Evolutionary conservation across 2,329 filamentous ascomycete genomes (phyloP).

Genomic region (Ceratocystis alfenasii): DNA sequence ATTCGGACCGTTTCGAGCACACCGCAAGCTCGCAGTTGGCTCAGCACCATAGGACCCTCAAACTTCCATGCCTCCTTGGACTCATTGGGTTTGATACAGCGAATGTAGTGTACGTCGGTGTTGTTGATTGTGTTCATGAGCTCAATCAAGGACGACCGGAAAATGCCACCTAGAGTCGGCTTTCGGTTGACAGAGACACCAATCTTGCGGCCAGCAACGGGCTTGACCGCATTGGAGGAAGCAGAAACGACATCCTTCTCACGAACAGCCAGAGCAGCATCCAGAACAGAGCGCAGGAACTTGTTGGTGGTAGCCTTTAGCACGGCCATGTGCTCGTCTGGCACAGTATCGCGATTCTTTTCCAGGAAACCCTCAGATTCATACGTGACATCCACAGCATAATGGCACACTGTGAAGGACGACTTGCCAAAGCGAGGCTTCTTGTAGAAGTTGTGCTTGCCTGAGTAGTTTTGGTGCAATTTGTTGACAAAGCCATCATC

Average conservation of each 20-base stretch:
- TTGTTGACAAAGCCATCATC: constrained; percentile 96
- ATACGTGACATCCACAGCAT: constrained; percentile 94
- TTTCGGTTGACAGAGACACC: constrained; percentile 90
- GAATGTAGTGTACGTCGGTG: constrained; percentile 97
- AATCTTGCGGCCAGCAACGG: constrained; percentile 70
- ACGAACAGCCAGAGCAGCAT: constrained; percentile 71
- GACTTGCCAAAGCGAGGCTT: constrained; percentile 97
- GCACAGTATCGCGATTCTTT: constrained; percentile 97
- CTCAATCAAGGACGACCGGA: constrained; percentile 96
- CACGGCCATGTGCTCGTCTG: constrained; percentile 94
- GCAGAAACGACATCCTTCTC: constrained; percentile 70
- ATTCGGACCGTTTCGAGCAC: constrained; percentile 97
- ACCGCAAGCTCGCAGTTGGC: constrained; percentile 93
- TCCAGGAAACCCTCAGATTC: constrained; percentile 99
- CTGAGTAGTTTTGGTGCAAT: constrained; percentile 81
- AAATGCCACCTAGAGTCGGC: constrained; percentile 93
- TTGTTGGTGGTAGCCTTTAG: constrained; percentile 70
- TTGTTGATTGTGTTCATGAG: constrained; percentile 96
- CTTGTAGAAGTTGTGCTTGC: constrained; percentile 96
- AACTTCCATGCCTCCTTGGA: constrained; percentile 96
- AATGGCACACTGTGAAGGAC: constrained; percentile 95
- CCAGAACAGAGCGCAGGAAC: constrained; percentile 75
- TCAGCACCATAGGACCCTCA: constrained; percentile 96
- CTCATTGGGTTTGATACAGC: constrained; percentile 98
- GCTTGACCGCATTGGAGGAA: constrained; percentile 60